Conservation (phyloP, 2,329 filamentous ascomycete species). For the Aspergillus ochraceoroseus region DNA sequence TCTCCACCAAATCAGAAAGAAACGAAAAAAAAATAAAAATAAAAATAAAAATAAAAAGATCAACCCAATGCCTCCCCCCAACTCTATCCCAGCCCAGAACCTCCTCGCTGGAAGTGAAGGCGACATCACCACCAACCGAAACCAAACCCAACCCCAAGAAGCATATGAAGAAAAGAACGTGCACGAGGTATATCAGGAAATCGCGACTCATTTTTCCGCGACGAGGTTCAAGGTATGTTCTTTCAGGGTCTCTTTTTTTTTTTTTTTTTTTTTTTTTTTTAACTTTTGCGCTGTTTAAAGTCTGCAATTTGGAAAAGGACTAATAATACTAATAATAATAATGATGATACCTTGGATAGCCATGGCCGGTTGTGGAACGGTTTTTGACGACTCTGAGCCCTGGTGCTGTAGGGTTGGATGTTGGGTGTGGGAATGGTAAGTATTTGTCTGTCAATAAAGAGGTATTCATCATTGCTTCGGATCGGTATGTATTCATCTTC, state of each 20-base stretch:
- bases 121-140: neutral
- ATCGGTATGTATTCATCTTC: conserved; percentile 58
- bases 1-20: too few relatives aligned
- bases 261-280: too few relatives aligned
- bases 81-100: too few relatives aligned
- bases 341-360: conserved; percentile 45
- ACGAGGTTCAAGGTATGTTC: conserved; percentile 57
- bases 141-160: conserved; percentile 15
- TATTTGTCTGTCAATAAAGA: conserved; percentile 74
- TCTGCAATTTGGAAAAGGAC: too few relatives aligned
- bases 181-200: conserved; percentile 74
- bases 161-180: conserved; percentile 81
- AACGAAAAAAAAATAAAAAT: too few relatives aligned
- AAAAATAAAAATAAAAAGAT: too few relatives aligned
- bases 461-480: conserved; percentile 77
- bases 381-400: conserved; percentile 64
- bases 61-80: too few relatives aligned
- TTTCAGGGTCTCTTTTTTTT: conserved; percentile 19
- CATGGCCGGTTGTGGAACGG: conserved; percentile 83
- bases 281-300: too few relatives aligned
- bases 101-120: too few relatives aligned
- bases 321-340: too few relatives aligned
- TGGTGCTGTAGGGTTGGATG: conserved; percentile 77
- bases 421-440: conserved; percentile 97
- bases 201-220: conserved; percentile 47